Conservation (phyloP, 345 rosid genomes). For the Syzygium jambos region DNA sequence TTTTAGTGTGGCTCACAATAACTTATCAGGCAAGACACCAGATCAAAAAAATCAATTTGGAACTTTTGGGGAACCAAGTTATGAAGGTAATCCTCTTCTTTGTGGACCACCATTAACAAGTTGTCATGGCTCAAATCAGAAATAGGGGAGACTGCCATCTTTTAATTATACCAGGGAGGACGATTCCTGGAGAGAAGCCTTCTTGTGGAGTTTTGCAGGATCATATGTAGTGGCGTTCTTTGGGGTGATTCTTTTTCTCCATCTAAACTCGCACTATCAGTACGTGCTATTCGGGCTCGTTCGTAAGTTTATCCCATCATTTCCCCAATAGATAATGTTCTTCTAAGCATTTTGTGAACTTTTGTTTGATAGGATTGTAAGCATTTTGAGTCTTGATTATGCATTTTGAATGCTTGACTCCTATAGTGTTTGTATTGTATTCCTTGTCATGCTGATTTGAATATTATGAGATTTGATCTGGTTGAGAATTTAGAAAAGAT, state of each 20-base stretch:
- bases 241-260: neutral
- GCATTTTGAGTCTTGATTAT: neutral
- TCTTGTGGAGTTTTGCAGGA: neutral
- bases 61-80: neutral
- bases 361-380: neutral
- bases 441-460: neutral
- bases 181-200: neutral
- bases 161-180: rapidly evolving
- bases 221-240: neutral
- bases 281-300: neutral
- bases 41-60: neutral
- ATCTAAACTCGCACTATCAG: neutral
- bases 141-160: neutral
- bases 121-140: neutral
- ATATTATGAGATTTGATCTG: neutral
- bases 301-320: neutral
- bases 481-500: neutral
- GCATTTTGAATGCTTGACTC: neutral
- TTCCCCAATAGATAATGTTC: neutral
- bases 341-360: neutral
- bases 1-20: constrained; percentile 12
- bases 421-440: too few relatives aligned
- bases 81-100: neutral
- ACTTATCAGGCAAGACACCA: neutral
- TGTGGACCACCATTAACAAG: constrained; percentile 3